These are phyloP conservation scores for Phytophthora multivora DNA, from an alignment of 352 stramenopile genomes.

Conservation along the genomic window DNA sequence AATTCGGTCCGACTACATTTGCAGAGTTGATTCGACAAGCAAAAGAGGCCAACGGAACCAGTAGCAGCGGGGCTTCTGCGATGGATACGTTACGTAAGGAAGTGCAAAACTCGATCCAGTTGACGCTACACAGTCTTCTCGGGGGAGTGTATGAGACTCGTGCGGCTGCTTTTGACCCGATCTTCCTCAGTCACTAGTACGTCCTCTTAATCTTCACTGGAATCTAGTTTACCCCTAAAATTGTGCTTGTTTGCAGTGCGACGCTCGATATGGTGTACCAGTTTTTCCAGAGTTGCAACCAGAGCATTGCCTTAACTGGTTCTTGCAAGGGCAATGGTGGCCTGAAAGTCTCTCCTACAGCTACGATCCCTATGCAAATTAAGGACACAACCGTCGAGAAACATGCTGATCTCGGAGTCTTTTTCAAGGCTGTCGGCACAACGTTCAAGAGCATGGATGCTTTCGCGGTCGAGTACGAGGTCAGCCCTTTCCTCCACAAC, in stretches of 20 bases:
- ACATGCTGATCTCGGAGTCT: slow-evolving; percentile 29
- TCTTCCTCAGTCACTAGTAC: slow-evolving; percentile 59
- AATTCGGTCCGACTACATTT: slow-evolving; percentile 68
- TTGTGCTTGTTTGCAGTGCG: slow-evolving; percentile 26
- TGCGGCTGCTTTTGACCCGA: slow-evolving; percentile 47
- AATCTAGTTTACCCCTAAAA: neutral
- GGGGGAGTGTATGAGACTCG: slow-evolving; percentile 48
- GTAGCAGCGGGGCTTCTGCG: slow-evolving; percentile 18
- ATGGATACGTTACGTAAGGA: slow-evolving; percentile 43
- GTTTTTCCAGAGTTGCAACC: slow-evolving; percentile 64
- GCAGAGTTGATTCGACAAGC: slow-evolving; percentile 60
- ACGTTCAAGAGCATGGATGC: slow-evolving; percentile 42
- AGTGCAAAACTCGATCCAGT: slow-evolving; percentile 46
- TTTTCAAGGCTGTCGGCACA: slow-evolving; percentile 41
- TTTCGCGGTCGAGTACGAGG: slow-evolving; percentile 62
- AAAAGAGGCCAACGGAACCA: slow-evolving; percentile 33
- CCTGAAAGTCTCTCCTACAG: slow-evolving; percentile 33
- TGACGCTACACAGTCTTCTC: slow-evolving; percentile 48
- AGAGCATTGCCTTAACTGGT: slow-evolving; percentile 39
- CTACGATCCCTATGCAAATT: slow-evolving; percentile 42
- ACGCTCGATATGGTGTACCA: slow-evolving; percentile 69
- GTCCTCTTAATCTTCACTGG: slow-evolving; percentile 4
- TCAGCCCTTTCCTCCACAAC: slow-evolving; percentile 59
- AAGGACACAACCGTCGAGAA: slow-evolving; percentile 36
- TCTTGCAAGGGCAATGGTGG: slow-evolving; percentile 29